phyloP scores from a whole-genome alignment of 2,329 filamentous ascomycete species.

The Aspergillaceae sp. region DNA sequence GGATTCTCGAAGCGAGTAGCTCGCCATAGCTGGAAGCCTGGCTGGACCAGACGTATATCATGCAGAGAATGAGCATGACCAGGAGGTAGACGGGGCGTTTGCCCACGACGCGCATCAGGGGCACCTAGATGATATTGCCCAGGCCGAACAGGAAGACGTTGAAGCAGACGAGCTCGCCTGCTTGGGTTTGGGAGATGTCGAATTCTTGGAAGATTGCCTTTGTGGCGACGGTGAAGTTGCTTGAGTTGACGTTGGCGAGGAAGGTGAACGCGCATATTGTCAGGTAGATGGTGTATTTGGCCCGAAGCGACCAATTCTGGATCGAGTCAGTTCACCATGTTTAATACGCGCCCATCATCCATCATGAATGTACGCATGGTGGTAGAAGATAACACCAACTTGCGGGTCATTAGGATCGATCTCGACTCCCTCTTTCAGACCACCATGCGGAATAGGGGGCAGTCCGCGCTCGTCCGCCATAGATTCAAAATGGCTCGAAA shows the following conservation, averaged over 20 bases:
- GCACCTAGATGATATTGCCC: constrained; percentile 19
- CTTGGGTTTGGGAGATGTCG: constrained; percentile 14
- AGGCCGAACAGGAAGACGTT: constrained; percentile 19
- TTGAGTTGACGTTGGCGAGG: constrained; percentile 32
- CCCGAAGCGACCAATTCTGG: constrained; percentile 15
- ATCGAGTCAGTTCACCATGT: too few species aligned
- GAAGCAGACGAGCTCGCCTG: constrained; percentile 17
- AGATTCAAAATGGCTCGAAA: constrained; percentile 13
- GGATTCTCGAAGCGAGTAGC: constrained; percentile 19
- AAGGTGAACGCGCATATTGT: constrained; percentile 34
- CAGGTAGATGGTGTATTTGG: constrained; percentile 21
- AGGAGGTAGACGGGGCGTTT: constrained; percentile 32
- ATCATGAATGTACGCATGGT: constrained; percentile 6
- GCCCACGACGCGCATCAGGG: constrained; percentile 20
- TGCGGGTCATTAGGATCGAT: constrained; percentile 12
- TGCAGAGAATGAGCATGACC: constrained; percentile 22
- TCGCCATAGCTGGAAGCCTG: constrained; percentile 17
- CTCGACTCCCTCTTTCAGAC: neutral
- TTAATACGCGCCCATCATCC: too few species aligned
- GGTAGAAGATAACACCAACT: too few species aligned
- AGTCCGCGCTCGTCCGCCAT: neutral
- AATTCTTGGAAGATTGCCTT: constrained; percentile 24
- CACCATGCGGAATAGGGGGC: neutral
- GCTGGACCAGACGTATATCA: constrained; percentile 29
- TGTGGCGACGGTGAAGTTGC: constrained; percentile 32